These are phyloP conservation scores for Aspergillus mulundensis DNA, from an alignment of 495 filamentous ascomycete species.

Conservation along the genomic window DNA sequence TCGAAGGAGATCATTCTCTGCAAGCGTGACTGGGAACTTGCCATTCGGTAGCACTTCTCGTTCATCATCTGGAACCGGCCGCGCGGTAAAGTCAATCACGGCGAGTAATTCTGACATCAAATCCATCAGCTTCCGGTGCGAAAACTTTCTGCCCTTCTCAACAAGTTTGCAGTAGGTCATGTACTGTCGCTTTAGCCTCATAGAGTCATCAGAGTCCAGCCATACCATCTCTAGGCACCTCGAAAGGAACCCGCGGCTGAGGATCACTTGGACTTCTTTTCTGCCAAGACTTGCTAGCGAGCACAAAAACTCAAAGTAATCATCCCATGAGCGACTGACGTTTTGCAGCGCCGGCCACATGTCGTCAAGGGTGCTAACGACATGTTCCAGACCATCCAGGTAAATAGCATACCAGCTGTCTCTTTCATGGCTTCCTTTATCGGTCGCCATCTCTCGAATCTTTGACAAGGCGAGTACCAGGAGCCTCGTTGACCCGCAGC, in stretches of 20 bases:
- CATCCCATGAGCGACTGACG: slow-evolving; percentile 65
- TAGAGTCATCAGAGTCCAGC: slow-evolving; percentile 53
- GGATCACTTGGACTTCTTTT: slow-evolving; percentile 49
- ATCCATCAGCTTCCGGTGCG: slow-evolving; percentile 41
- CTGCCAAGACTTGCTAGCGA: slow-evolving; percentile 55
- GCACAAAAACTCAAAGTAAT: slow-evolving; percentile 69
- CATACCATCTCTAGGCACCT: slow-evolving; percentile 59
- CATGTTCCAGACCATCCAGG: slow-evolving; percentile 43
- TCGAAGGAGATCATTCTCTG: slow-evolving; percentile 34
- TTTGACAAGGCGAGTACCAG: slow-evolving; percentile 47
- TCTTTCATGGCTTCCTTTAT: slow-evolving; percentile 28
- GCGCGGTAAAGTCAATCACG: slow-evolving; percentile 37
- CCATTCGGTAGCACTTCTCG: slow-evolving; percentile 26
- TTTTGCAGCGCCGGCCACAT: slow-evolving; percentile 53
- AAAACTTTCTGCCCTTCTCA: slow-evolving; percentile 51
- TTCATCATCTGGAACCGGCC: slow-evolving; percentile 24
- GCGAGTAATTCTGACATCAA: slow-evolving; percentile 37
- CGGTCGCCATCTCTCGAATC: slow-evolving; percentile 39
- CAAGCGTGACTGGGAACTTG: slow-evolving; percentile 36
- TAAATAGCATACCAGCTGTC: slow-evolving; percentile 28
- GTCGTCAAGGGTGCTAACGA: slow-evolving; percentile 51
- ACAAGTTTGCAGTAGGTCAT: slow-evolving; percentile 53
- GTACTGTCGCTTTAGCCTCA: slow-evolving; percentile 47
- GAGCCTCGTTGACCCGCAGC: slow-evolving; percentile 52
- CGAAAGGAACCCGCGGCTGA: slow-evolving; percentile 52